These are phyloP conservation scores for Gorgonomyces haynaldii DNA, from an alignment of 192 early-diverging fungal species.

Conservation along the genomic window DNA sequence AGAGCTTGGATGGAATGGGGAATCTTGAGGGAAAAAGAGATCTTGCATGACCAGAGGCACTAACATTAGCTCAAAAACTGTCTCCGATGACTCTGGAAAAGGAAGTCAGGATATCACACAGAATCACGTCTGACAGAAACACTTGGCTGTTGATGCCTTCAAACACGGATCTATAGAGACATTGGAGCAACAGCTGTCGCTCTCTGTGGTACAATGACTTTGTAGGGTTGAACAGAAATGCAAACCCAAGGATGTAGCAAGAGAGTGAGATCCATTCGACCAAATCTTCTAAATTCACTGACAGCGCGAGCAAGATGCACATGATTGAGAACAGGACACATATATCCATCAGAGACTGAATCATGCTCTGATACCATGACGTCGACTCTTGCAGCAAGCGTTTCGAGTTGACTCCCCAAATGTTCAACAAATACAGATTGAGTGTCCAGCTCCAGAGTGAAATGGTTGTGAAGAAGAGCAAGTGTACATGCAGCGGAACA, in stretches of 20 bases:
- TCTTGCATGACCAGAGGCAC: constrained; percentile 55
- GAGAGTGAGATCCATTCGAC: neutral
- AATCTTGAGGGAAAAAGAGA: constrained; percentile 30
- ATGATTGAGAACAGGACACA: neutral
- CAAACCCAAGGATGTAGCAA: neutral
- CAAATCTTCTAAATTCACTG: neutral
- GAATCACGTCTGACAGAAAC: constrained; percentile 61
- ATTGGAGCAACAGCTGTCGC: constrained; percentile 1
- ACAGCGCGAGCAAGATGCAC: neutral
- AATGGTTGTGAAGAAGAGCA: constrained; percentile 28
- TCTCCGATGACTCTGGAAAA: constrained; percentile 86
- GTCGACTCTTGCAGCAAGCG: constrained; percentile 10
- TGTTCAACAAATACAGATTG: constrained; percentile 30
- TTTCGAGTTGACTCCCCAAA: constrained; percentile 20
- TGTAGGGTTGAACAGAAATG: neutral
- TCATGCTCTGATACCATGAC: neutral
- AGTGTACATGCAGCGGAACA: too few species aligned
- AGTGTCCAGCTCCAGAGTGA: constrained; percentile 37
- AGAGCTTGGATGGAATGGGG: neutral
- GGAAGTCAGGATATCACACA: constrained; percentile 92
- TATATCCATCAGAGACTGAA: neutral
- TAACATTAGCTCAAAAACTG: neutral
- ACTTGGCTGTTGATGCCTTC: constrained; percentile 16
- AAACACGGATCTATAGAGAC: too few species aligned
- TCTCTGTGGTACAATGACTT: constrained; percentile 23